Percentiles rank a stretch among this genome's conserved stretches.
These are phyloP conservation scores for Paraphaeosphaeria sporulosa DNA, from an alignment of 2,329 filamentous ascomycete genomes.

Conservation along the genomic window DNA sequence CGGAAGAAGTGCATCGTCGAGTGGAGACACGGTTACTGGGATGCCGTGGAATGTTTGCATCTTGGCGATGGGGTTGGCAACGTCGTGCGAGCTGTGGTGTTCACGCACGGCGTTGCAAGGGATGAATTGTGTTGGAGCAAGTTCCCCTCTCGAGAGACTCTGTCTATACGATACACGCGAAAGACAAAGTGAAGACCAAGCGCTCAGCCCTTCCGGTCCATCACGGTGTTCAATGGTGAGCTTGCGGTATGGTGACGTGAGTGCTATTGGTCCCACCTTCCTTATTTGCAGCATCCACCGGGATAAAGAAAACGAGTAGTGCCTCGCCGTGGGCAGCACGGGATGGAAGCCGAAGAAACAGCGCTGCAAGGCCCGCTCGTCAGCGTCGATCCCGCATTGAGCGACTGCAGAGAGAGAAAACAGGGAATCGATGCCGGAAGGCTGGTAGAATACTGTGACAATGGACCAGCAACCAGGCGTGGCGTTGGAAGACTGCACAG, in stretches of 20 bases:
- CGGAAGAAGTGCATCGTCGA: background rate
- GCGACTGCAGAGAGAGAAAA: background rate
- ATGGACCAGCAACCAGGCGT: constrained; percentile 5
- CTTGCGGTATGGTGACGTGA: constrained; percentile 2
- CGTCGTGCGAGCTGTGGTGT: background rate
- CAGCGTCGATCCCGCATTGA: background rate
- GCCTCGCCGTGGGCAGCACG: background rate
- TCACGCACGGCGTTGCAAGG: background rate
- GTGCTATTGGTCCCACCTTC: constrained; percentile 9
- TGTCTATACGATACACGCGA: background rate
- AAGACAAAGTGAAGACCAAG: background rate
- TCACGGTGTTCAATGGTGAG: background rate
- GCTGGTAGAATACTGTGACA: background rate
- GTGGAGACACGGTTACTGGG: background rate
- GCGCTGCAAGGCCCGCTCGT: constrained; percentile 1
- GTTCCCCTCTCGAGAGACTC: background rate
- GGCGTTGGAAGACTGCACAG: background rate
- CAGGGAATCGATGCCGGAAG: background rate
- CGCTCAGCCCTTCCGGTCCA: background rate
- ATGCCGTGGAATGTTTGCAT: background rate
- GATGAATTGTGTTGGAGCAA: background rate
- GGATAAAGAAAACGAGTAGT: background rate
- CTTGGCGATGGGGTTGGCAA: background rate
- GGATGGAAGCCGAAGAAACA: background rate
- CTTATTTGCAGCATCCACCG: background rate